phyloP scores from a whole-genome alignment of 73 alveolate genomes.

The Tetrahymena elliotti region DNA sequence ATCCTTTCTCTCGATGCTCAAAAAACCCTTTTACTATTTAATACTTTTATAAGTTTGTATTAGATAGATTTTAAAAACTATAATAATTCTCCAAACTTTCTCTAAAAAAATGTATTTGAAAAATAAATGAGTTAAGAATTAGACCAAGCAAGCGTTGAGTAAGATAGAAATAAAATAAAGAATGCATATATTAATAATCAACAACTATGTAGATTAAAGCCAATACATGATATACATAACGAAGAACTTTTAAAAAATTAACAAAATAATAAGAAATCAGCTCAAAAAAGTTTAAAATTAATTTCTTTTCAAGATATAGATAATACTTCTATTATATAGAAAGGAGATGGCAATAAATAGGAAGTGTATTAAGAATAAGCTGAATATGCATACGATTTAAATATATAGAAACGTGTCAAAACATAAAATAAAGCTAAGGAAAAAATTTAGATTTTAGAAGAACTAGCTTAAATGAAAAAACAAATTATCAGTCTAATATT shows the following conservation, averaged over 20 bases:
- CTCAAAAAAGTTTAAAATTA: neutral
- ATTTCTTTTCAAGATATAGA: neutral
- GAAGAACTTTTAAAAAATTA: neutral
- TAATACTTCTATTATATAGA: neutral
- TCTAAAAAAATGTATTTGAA: neutral
- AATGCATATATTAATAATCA: neutral
- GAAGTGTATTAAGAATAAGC: too few species aligned
- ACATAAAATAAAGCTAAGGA: neutral
- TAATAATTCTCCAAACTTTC: neutral
- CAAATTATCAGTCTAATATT: neutral
- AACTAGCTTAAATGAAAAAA: neutral
- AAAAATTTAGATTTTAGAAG: too few species aligned
- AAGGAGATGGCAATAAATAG: neutral
- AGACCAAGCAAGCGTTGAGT: neutral
- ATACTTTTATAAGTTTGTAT: neutral
- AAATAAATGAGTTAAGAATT: neutral
- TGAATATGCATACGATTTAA: neutral
- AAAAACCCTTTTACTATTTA: neutral
- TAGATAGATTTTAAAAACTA: neutral
- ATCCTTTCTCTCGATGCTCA: neutral
- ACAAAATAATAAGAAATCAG: neutral
- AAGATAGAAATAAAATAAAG: neutral
- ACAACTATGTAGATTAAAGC: neutral
- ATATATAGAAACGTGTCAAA: neutral
- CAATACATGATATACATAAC: neutral